Evolutionary conservation across 306 rosid genomes (phyloP).

Genomic region (Clitoria ternatea): DNA sequence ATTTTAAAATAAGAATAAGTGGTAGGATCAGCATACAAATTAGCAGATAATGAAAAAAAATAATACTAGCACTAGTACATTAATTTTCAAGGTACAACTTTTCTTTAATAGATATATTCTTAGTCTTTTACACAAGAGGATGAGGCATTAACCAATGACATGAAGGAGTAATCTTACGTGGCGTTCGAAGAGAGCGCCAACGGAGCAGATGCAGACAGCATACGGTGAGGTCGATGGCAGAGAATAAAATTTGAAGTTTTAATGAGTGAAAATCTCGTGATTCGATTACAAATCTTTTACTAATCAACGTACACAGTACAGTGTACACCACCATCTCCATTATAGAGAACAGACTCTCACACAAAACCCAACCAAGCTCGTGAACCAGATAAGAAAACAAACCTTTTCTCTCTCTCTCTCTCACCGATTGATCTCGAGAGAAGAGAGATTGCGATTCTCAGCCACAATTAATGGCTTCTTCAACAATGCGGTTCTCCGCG

Average conservation of each 20-base stretch:
- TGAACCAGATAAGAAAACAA: background rate
- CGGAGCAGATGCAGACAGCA: background rate
- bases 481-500: constrained; percentile 56
- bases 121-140: no score
- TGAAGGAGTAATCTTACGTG: background rate
- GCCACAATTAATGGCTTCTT: constrained; percentile 44
- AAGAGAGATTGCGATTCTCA: background rate
- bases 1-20: background rate
- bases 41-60: background rate
- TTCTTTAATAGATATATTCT: no score
- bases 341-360: background rate
- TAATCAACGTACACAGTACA: constrained; percentile 11
- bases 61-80: background rate
- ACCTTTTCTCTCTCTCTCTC: background rate
- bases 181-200: background rate
- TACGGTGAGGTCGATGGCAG: background rate
- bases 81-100: no score
- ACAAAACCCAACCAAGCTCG: constrained; percentile 3
- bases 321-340: background rate
- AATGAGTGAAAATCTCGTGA: constrained; percentile 33
- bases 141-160: background rate
- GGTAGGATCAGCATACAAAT: background rate
- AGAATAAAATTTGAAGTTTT: background rate
- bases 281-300: background rate
- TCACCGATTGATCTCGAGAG: background rate